Evolutionary conservation across 2,329 filamentous ascomycete species (phyloP), one percentile per base, ranked within the genome.

Genomic region (Xylariaceae sp.): DNA sequence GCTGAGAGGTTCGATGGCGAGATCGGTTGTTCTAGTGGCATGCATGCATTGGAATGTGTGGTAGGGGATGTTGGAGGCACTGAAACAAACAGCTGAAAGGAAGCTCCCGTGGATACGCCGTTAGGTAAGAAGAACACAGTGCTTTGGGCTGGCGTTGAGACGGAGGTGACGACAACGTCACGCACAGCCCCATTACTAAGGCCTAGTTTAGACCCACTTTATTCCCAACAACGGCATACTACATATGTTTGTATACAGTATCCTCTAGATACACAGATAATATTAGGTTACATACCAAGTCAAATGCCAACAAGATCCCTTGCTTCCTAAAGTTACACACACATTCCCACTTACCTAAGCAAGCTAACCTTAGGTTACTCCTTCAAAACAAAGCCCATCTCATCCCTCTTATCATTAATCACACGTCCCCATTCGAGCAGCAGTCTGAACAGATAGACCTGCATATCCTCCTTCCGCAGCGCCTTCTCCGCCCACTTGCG

Each of bases 401-500:
- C 60, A n/a, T 73, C 67, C 45, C 73, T 59, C 27, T 64, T 55
- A 52, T 88, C 82, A 60, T 84, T 75, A 15, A 82, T 73, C 31
- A 88, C 55, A 45, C 84, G 65, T 2, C 73, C 84, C 82, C 85
- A 92, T 65, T 92, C 86, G 14, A 92, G 62, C 51, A 92, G 62
- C 43, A 92, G 58, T 32, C 86, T 67, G 55, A 89, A 92, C 53
- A 90, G 69, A 54, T 92, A 92, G 8, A 88, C 73, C 59, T 88
- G 83, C 76, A 84, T 85, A 54, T 92, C 87, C 57, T 83, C 81
- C 52, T 74, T 76, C 43, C 81, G 67, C 13, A 88, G 51, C 9
- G 76, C 81, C 55, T 69, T 68, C 5, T 66, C 64, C 2, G 77
- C 78, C 84, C 85, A 88, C 41, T 71, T 70, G 36, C 70, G 67